Evolutionary conservation across 495 filamentous ascomycete species (phyloP).

Genomic region (Penicillium chermesinum): DNA sequence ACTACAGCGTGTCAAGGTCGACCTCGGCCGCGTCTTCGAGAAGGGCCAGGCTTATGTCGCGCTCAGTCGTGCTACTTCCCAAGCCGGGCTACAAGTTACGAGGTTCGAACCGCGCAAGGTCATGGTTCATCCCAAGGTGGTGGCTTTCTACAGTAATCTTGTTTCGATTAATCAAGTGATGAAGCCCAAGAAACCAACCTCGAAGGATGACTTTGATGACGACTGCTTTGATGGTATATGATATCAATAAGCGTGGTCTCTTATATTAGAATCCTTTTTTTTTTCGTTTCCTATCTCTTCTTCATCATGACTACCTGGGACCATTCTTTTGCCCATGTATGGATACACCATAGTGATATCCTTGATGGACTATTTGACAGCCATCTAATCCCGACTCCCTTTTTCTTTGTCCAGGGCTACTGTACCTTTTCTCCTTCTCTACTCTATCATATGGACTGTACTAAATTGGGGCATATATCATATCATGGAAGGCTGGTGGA

Average conservation of each 20-base stretch:
- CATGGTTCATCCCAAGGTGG: constrained; percentile 86
- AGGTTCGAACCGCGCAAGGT: constrained; percentile 88
- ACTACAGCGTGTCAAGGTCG: constrained; percentile 89
- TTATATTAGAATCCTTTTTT: not conserved
- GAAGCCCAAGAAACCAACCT: constrained; percentile 21
- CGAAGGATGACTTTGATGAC: constrained; percentile 32
- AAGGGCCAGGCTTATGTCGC: constrained; percentile 71
- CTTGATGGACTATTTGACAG: not conserved
- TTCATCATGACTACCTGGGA: not conserved
- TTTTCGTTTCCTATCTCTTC: too few species aligned
- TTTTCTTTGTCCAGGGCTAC: not conserved
- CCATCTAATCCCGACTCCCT: not conserved
- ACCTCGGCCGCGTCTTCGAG: constrained; percentile 87
- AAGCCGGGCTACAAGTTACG: constrained; percentile 82
- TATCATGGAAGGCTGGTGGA: not conserved
- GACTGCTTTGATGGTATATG: constrained; percentile 20
- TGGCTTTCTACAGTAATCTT: constrained; percentile 76
- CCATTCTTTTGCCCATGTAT: not conserved
- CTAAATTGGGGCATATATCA: not conserved
- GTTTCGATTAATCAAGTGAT: constrained; percentile 46
- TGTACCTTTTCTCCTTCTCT: not conserved
- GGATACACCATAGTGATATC: constrained; percentile 3
- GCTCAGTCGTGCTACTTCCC: constrained; percentile 71
- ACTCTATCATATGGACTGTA: not conserved
- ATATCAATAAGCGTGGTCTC: not conserved